These are phyloP conservation scores for Deuterostichococcus epilithicus DNA, from an alignment of 139 green algal genomes.

Conservation along the genomic window DNA sequence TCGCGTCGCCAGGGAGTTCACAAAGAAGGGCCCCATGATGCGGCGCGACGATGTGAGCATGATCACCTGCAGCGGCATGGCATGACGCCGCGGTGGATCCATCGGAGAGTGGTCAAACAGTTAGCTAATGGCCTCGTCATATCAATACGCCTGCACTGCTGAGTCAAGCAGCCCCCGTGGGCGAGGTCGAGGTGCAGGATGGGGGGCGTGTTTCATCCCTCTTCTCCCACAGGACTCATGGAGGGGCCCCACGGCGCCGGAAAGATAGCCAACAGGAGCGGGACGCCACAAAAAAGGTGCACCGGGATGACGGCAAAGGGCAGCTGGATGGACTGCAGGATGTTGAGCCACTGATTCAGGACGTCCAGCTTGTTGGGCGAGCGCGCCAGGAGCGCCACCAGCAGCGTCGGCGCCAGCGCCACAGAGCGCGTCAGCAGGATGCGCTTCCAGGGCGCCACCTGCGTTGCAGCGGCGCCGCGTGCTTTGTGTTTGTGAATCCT, in stretches of 20 bases:
- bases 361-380: conserved; percentile 48
- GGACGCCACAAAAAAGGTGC: not conserved
- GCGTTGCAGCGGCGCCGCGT: not conserved
- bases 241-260: too few species aligned
- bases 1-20: conserved; percentile 15
- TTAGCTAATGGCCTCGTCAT: too few species aligned
- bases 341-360: conserved; percentile 60
- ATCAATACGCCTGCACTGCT: not conserved
- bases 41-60: conserved; percentile 40
- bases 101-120: too few species aligned
- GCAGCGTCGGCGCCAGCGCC: conserved; percentile 45
- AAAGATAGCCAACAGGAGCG: too few species aligned
- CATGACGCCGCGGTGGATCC: too few species aligned
- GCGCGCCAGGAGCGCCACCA: conserved; percentile 32
- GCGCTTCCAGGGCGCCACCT: conserved; percentile 22
- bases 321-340: conserved; percentile 58
- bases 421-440: conserved; percentile 43
- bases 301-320: conserved; percentile 64
- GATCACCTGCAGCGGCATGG: conserved; percentile 26
- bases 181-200: too few species aligned
- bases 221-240: too few species aligned
- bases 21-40: conserved; percentile 52
- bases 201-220: too few species aligned
- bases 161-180: too few species aligned
- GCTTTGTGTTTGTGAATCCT: too few species aligned